Evolutionary conservation across 176 grass and related monocot species (phyloP), one percentile per base, ranked within the genome.

Genomic region (Secale cereale): DNA sequence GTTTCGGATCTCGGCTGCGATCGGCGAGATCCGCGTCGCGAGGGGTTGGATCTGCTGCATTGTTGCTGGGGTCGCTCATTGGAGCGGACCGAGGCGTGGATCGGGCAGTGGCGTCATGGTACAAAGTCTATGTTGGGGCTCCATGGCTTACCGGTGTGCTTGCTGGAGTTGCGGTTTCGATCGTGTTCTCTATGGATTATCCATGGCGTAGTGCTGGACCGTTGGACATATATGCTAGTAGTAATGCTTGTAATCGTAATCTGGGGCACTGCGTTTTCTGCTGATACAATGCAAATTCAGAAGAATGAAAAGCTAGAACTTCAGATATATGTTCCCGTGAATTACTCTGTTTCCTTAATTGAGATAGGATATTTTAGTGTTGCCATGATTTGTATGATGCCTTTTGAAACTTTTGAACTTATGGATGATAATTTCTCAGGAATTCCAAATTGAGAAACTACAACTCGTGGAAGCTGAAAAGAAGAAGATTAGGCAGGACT

Each of bases 381-480:
- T 66, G 6, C 8, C 76, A 80, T 33, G 20, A 45, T 80, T 74
- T 80, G 10, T 10, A 2, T 87, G 25, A 35, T 67, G 26, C 15
- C 14, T 43, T 67, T 76, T 52, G 13, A 33, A 78, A 48, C 1
- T 75, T 75, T 65, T 79, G 13, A 65, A 33, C 30, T 87, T 20
- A 76, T 20, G 66, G 20, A 60, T 45, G n/a, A 39, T 54, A 61
- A 67, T 25, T 59, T 57, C 65, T 65, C 67, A 96, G 94, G 94
- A 96, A 83, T 93, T 91, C 59, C 89, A 93, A 84, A 96, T 96
- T 61, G 91, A 91, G 85, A 93, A 96, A 82, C 22, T 91, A 8
- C 94, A 96, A 78, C 41, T 91, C 40, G 72, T 96, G 74, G 94
- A 96, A 83, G 84, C 80, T 85, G 94, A 91, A 84, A 96, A 96